Evolutionary conservation across 2,329 filamentous ascomycete species (phyloP).

Genomic region (Penicillium decumbens): DNA sequence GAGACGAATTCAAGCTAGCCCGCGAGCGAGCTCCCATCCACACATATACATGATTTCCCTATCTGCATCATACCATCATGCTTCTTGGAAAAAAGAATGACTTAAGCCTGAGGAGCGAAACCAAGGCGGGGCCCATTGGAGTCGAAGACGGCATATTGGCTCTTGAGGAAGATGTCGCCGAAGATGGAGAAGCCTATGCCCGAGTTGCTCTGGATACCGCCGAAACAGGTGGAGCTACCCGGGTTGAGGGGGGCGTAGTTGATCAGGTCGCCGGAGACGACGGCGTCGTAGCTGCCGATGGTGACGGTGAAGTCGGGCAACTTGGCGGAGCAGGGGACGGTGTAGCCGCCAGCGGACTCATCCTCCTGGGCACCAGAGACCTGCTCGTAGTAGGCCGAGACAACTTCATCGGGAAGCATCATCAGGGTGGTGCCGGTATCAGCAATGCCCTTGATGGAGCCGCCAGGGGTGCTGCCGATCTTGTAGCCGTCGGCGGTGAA

Average conservation of each 20-base stretch:
- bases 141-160: constrained; percentile 69
- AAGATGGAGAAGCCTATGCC: constrained; percentile 64
- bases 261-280: constrained; percentile 52
- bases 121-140: constrained; percentile 46
- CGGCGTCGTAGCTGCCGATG: constrained; percentile 49
- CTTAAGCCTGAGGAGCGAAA: constrained; percentile 43
- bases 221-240: constrained; percentile 58
- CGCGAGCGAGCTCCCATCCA: constrained; percentile 10
- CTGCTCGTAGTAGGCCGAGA: constrained; percentile 56
- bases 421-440: constrained; percentile 67
- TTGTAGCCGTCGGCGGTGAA: constrained; percentile 55
- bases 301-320: constrained; percentile 53
- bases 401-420: constrained; percentile 52
- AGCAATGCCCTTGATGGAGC: constrained; percentile 54
- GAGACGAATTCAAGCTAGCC: constrained; percentile 7
- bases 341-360: constrained; percentile 50
- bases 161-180: constrained; percentile 76
- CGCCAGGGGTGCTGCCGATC: constrained; percentile 45
- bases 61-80: neutral
- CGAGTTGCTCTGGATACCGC: constrained; percentile 64
- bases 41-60: neutral
- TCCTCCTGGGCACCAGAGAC: constrained; percentile 52
- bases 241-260: constrained; percentile 48
- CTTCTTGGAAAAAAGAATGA: neutral
- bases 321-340: constrained; percentile 49